Base-by-base conservation (phyloP, 1,284 basidiomycete species). In the Cryptococcus hybrid region DNA sequence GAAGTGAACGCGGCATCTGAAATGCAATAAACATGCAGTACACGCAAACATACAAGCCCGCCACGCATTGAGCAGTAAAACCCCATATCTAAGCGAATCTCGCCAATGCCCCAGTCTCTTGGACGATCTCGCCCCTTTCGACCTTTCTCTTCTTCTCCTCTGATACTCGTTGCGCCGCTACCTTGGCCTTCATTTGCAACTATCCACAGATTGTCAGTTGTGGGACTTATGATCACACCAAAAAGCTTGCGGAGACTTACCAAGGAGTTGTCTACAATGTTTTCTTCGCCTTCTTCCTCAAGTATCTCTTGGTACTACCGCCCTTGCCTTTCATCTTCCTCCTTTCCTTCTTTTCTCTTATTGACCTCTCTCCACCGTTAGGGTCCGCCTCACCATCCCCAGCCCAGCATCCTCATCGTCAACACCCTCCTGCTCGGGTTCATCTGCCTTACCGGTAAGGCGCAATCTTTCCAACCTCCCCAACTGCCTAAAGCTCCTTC, bases 211-310 rank as follows among this genome's bases (percentile, higher is more conserved):
- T 34, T 3, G 24, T 37, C 24, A 46, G 24, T 42, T 48, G 7
- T 38, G 15, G 30, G 7, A 57, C 12, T 24, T 24, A 39, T 34
- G 15, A 24, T 24, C 24, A 24, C 24, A 24, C 24, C 24, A 24
- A 24, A 5, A 18, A 30, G n/a, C n/a, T 12, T 36, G 11, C 11
- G 34, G 13, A 52, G 15, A 82, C 87, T 69, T 68, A 94, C 91
- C 55, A 88, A 85, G 50, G 85, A 83, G 34, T 90, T 89, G 74
- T 95, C 92, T 63, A 96, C 84, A 55, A 96, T 89, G 68, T 96
- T 95, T 93, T 92, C 73, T 90, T 85, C 76, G 92, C 88, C 64
- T 76, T 76, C 79, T 92, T 92, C 64, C 88, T 83, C 58, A 95
- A 75, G 68, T 70, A 87, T 80, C 90, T 81, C 77, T 92, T 94